These are phyloP conservation scores for Naganishia friedmannii DNA, from an alignment of 768 basidiomycete genomes.

Conservation along the genomic window DNA sequence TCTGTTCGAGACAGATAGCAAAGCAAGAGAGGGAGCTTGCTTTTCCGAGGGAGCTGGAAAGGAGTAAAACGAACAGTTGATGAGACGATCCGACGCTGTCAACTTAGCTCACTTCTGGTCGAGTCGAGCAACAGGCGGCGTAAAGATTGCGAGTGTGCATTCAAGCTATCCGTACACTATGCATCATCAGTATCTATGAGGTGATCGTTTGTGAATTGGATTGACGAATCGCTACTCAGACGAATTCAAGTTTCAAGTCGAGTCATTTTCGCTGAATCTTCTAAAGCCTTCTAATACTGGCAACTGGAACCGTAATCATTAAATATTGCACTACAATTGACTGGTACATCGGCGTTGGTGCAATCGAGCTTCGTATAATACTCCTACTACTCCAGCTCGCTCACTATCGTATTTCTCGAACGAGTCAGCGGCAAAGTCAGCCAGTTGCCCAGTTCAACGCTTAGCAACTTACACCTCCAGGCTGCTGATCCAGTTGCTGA, in stretches of 20 bases:
- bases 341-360: neutral
- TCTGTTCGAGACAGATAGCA: neutral
- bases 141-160: neutral
- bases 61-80: neutral
- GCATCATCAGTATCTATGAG: neutral
- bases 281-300: constrained; percentile 1
- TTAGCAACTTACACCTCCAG: too few species aligned
- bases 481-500: too few species aligned
- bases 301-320: neutral
- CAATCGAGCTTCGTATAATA: neutral
- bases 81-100: too few species aligned
- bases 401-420: too few species aligned
- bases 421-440: too few species aligned
- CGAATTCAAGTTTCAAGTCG: neutral
- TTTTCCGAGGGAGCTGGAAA: neutral
- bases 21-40: neutral
- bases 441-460: too few species aligned
- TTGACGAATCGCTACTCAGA: neutral
- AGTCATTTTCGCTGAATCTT: neutral
- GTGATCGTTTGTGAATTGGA: neutral
- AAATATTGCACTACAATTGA: neutral
- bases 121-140: too few species aligned
- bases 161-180: neutral
- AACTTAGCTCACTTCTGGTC: too few species aligned
- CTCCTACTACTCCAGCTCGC: neutral